Base-by-base conservation (phyloP, 177 flowering plant species). In the Telopea speciosissima region DNA sequence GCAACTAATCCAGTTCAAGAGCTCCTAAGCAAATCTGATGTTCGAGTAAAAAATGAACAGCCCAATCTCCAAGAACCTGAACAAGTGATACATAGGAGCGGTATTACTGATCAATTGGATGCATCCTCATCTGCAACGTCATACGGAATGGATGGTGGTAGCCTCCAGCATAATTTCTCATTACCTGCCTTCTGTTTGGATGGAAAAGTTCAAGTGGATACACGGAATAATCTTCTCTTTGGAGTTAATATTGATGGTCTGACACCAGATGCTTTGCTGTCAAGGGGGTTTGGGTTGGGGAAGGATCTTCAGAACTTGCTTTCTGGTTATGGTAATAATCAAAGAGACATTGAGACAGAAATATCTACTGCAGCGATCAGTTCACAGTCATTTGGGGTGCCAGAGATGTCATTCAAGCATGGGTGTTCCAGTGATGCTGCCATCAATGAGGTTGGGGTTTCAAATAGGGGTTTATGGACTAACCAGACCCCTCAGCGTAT, bases 281-380 rank as follows among this genome's bases (percentile, higher is more conserved):
- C 97, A 21, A 83, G 91, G 74, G 93, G 89, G 68, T 91, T 83
- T 77, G 94, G 86, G 64, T 86, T 92, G 70, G 92, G 87, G 66
- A 93, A 93, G 78, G 97, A 91, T 80, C 88, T 93, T 66, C 98
- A 90, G 54, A 92, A 89, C 74, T 77, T 92, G 80, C 80, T 94
- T 66, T 83, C 93, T 63, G 81, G 83, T 76, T 94, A 87, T 77
- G 85, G 88, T 62, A 79, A 83, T 66, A 71, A 77, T 40, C 87
- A 89, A 36, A 84, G 89, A 72, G 96, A 93, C 70, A 84, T 87
- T 68, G 96, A 88, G 72, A 83, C 98, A 11, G 98, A 93, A 72
- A 70, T 91, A 75, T 90, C 98, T 21, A 83, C 92, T 72, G 90
- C 95, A 69, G 93, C 81, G 42, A 82, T 90, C 72, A 87, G 89